Percentiles rank a stretch among this genome's conserved stretches.
Evolutionary conservation across 2,329 filamentous ascomycete species (phyloP).

Genomic region (Fusarium sp.): DNA sequence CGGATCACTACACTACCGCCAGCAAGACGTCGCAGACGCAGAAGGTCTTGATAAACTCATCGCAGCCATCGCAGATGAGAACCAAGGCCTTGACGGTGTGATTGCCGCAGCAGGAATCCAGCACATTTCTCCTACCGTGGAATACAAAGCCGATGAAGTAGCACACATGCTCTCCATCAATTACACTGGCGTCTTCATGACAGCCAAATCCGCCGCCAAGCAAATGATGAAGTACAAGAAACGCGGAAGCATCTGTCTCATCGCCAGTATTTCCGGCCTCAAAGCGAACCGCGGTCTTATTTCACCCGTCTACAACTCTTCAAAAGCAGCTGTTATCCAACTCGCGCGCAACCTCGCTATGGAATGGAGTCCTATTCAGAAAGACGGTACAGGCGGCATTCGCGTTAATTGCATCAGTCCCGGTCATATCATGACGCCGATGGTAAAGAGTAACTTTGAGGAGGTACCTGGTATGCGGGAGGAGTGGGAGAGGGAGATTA

Average conservation of each 20-base stretch:
- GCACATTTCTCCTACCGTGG: constrained; percentile 84
- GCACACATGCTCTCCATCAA: constrained; percentile 87
- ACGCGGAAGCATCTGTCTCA: constrained; percentile 72
- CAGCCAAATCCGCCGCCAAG: constrained; percentile 85
- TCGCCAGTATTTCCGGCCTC: constrained; percentile 76
- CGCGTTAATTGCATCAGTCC: constrained; percentile 85
- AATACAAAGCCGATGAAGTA: constrained; percentile 80
- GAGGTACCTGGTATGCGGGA: constrained; percentile 75
- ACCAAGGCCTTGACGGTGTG: constrained; percentile 82
- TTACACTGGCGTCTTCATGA: constrained; percentile 85
- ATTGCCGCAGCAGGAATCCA: constrained; percentile 79
- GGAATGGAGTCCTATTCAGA: constrained; percentile 66
- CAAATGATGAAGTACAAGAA: constrained; percentile 75
- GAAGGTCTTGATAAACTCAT: constrained; percentile 75
- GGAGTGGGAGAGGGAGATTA: constrained; percentile 86
- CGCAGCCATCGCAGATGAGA: constrained; percentile 73
- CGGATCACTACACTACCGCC: constrained; percentile 78
- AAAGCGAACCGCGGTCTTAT: constrained; percentile 73
- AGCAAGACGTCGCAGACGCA: constrained; percentile 86
- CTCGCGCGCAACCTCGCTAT: constrained; percentile 76
- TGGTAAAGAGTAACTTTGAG: constrained; percentile 84
- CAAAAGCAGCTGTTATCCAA: constrained; percentile 80
- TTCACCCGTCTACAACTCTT: constrained; percentile 80
- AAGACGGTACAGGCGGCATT: constrained; percentile 71
- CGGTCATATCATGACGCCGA: constrained; percentile 83